Evolutionary conservation across 2,329 filamentous ascomycete genomes (phyloP).

Genomic region (Aspergillus puulaauensis): DNA sequence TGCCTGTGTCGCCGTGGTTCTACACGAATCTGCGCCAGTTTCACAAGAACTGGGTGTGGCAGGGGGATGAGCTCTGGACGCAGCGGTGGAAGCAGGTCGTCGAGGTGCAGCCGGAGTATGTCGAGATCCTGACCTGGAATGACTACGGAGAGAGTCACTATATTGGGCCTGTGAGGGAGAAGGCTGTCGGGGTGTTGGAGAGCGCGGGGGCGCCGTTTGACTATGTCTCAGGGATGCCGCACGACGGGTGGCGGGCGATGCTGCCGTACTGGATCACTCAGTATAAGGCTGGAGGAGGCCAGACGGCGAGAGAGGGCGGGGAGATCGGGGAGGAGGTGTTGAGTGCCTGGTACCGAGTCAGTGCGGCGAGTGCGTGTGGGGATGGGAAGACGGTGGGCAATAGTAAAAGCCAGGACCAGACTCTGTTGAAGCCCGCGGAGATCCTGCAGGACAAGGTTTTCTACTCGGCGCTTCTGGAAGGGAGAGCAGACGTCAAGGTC

Average conservation of each 20-base stretch:
- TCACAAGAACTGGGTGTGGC: conserved; percentile 64
- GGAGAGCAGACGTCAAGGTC: conserved; percentile 29
- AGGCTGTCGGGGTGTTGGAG: conserved; percentile 40
- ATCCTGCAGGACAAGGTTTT: conserved; percentile 25
- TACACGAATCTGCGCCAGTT: conserved; percentile 58
- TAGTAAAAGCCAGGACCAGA: conserved; percentile 26
- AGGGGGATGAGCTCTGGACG: conserved; percentile 60
- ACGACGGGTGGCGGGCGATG: conserved; percentile 31
- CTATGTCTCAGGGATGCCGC: conserved; percentile 29
- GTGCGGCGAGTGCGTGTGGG: conserved; percentile 19
- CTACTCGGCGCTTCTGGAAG: conserved; percentile 36
- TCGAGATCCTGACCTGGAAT: conserved; percentile 61
- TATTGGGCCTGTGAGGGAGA: conserved; percentile 50
- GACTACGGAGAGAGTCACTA: conserved; percentile 64
- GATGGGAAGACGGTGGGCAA: conserved; percentile 30
- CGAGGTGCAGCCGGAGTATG: conserved; percentile 51
- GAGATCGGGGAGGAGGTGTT: conserved; percentile 25
- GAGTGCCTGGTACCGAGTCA: conserved; percentile 30
- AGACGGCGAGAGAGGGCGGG: conserved; percentile 13
- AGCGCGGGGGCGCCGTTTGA: conserved; percentile 40
- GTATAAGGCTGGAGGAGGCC: conserved; percentile 30
- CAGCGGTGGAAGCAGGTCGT: conserved; percentile 58
- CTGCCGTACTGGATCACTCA: conserved; percentile 37
- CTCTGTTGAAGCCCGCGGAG: conserved; percentile 18
- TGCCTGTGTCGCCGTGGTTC: conserved; percentile 59